A percentile compares a stretch with the other conserved stretches of the same genome.
These are phyloP conservation scores for Aspergillus bertholletiae DNA, from an alignment of 495 filamentous ascomycete species.

Conservation along the genomic window DNA sequence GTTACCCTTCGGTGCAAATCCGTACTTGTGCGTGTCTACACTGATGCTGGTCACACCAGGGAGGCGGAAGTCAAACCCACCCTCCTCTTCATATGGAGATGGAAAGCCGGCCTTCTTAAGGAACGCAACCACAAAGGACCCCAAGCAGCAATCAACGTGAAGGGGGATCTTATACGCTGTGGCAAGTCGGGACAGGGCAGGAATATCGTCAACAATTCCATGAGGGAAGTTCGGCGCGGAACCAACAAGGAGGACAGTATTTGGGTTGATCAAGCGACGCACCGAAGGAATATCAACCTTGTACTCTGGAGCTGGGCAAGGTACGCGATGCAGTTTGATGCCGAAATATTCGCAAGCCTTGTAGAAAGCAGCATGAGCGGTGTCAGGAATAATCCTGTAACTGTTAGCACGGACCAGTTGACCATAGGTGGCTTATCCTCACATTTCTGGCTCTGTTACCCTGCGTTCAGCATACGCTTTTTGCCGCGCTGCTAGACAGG, in stretches of 20 bases:
- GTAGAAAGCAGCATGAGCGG: constrained; percentile 91
- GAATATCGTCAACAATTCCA: constrained; percentile 94
- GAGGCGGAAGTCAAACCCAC: constrained; percentile 89
- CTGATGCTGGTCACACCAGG: constrained; percentile 92
- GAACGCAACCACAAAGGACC: constrained; percentile 90
- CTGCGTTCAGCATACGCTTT: constrained; percentile 82
- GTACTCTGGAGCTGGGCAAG: constrained; percentile 80
- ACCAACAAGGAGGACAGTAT: constrained; percentile 94
- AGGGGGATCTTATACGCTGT: constrained; percentile 74
- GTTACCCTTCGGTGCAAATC: constrained; percentile 97
- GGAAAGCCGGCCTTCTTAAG: constrained; percentile 85
- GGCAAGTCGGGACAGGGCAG: constrained; percentile 79
- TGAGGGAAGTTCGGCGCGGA: constrained; percentile 97
- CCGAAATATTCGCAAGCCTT: constrained; percentile 94
- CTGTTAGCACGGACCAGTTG: constrained; percentile 15
- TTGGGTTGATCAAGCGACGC: constrained; percentile 84
- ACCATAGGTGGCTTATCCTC: constrained; percentile 19
- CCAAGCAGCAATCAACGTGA: constrained; percentile 96
- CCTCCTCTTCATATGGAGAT: constrained; percentile 56
- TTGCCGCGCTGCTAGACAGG: constrained; percentile 80
- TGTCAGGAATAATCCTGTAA: constrained; percentile 83
- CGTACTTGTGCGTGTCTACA: constrained; percentile 98
- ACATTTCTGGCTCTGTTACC: constrained; percentile 95
- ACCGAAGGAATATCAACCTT: constrained; percentile 77
- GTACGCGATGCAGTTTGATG: constrained; percentile 88